Percentiles rank a stretch among this genome's conserved stretches.
Conservation (phyloP, 768 basidiomycete genomes). For the Lyophyllum semitale region DNA sequence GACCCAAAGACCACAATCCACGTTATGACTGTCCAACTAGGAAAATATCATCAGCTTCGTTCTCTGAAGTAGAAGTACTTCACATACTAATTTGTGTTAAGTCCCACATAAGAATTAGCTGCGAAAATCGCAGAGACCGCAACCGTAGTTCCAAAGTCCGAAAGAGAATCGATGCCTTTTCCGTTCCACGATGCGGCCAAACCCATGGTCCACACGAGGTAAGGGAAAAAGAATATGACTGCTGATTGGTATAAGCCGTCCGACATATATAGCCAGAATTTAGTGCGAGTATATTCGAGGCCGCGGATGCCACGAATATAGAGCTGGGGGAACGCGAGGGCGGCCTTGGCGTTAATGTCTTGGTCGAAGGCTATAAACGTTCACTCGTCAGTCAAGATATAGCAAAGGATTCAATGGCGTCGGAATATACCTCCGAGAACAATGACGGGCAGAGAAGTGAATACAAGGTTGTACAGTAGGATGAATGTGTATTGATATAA, state of each 20-base stretch:
- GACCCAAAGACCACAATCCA: constrained; percentile 84
- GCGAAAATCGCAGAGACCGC: constrained; percentile 85
- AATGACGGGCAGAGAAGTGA: constrained; percentile 93
- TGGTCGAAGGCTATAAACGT: constrained; percentile 80
- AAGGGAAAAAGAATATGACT: constrained; percentile 87
- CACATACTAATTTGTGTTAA: constrained; percentile 81
- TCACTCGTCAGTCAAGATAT: constrained; percentile 9
- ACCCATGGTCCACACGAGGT: constrained; percentile 67
- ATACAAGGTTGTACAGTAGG: constrained; percentile 86
- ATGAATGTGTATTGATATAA: constrained; percentile 95
- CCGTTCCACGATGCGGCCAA: constrained; percentile 76
- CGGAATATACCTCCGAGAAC: constrained; percentile 73
- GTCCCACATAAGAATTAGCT: constrained; percentile 87
- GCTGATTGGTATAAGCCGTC: constrained; percentile 94
- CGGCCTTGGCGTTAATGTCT: constrained; percentile 88
- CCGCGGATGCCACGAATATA: constrained; percentile 94
- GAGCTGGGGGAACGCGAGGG: constrained; percentile 92
- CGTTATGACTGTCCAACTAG: constrained; percentile 81
- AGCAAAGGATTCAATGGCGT: neutral
- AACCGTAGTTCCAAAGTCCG: constrained; percentile 92
- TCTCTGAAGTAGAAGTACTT: constrained; percentile 16
- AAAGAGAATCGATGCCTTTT: constrained; percentile 71
- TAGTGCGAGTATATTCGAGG: constrained; percentile 86
- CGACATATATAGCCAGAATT: constrained; percentile 94
- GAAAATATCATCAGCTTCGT: constrained; percentile 20